Conservation (phyloP, 257 asterid genomes). For the Salvia miltiorrhiza region DNA sequence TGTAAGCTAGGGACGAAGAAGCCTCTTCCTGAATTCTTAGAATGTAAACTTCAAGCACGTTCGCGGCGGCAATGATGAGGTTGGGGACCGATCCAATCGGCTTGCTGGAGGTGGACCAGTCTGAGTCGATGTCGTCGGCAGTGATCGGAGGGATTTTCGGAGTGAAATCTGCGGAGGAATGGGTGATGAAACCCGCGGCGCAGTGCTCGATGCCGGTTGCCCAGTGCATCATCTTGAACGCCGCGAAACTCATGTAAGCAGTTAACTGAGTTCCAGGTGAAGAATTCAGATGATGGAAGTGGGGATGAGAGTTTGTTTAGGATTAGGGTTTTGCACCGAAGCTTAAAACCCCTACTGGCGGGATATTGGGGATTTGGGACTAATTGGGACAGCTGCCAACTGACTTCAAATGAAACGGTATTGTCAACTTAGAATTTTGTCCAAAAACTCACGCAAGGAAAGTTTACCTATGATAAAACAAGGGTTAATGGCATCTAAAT, state of each 20-base stretch:
- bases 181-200: conserved; percentile 82
- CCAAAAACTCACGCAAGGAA: not conserved
- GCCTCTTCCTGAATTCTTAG: conserved; percentile 68
- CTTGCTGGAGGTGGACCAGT: conserved; percentile 54
- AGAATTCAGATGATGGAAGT: conserved; percentile 1
- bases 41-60: conserved; percentile 70
- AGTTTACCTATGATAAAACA: too few relatives aligned
- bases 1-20: conserved; percentile 39
- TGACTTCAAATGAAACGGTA: not conserved
- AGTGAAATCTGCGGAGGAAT: conserved; percentile 55
- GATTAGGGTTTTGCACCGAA: conserved; percentile 30
- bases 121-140: conserved; percentile 77
- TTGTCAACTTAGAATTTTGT: not conserved
- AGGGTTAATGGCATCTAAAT: too few relatives aligned
- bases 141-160: conserved; percentile 44
- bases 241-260: conserved; percentile 80
- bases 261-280: not conserved
- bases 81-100: conserved; percentile 73
- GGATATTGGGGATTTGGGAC: conserved; percentile 16
- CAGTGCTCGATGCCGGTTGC: conserved; percentile 92
- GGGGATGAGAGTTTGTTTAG: not conserved
- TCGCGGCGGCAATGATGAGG: conserved; percentile 71
- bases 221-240: conserved; percentile 85
- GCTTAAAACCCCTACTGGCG: conserved; percentile 31
- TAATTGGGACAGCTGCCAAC: not conserved